Conservation (phyloP, 116 monocot species). For the Phalaenopsis hybrid region DNA sequence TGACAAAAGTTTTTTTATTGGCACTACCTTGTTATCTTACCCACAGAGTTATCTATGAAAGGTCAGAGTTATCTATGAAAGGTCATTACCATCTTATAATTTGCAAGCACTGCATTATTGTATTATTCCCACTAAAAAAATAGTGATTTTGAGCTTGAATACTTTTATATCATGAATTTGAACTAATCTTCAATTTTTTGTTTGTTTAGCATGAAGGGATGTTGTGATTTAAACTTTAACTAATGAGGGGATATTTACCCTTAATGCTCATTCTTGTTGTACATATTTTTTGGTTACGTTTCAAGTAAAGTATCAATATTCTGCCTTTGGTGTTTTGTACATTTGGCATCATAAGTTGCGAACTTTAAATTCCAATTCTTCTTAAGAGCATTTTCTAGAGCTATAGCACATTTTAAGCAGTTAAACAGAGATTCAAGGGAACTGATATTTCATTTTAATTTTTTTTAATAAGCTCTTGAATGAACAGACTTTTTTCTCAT, state of each 20-base stretch:
- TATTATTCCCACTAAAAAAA: not conserved
- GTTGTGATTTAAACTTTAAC: not conserved
- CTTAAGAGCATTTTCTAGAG: not conserved
- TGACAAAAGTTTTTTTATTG: not conserved
- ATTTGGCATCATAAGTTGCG: not conserved
- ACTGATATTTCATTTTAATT: not conserved
- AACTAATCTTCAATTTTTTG: not conserved
- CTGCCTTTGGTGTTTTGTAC: not conserved
- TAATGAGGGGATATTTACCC: not conserved
- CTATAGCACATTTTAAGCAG: not conserved
- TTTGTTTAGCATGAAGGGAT: conserved; percentile 1
- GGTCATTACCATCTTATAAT: not conserved
- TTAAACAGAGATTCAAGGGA: not conserved
- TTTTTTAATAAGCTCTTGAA: not conserved
- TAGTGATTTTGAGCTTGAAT: not conserved
- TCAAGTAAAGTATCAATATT: not conserved
- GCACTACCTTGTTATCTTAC: not conserved
- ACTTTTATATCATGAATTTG: not conserved
- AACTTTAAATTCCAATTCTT: not conserved
- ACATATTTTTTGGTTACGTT: not conserved
- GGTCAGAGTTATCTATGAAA: not conserved
- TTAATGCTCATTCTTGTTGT: not conserved
- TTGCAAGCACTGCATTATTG: not conserved
- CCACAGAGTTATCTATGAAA: not conserved
- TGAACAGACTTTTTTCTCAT: not conserved